Percentiles rank a stretch among this genome's conserved stretches.
Evolutionary conservation across 139 green algal genomes (phyloP).

Genomic region (Picochlorum sp.): DNA sequence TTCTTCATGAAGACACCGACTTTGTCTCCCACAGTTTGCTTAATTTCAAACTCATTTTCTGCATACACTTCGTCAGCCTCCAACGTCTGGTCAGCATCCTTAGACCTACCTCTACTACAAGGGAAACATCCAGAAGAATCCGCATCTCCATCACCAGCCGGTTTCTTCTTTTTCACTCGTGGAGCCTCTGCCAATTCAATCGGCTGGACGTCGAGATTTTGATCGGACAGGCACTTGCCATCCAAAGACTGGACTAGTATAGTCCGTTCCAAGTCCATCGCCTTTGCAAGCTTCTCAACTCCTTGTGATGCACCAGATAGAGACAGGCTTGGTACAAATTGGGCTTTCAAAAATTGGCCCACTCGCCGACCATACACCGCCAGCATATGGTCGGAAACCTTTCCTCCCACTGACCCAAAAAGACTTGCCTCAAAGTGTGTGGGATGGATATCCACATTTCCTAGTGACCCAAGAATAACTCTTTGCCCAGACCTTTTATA

Average conservation of each 20-base stretch:
- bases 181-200: too few species aligned
- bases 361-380: not conserved
- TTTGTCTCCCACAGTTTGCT: too few species aligned
- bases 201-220: too few species aligned
- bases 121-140: too few species aligned
- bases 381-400: constrained; percentile 7
- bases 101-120: too few species aligned
- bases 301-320: not conserved
- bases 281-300: not conserved
- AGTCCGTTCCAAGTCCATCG: not conserved
- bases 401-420: not conserved
- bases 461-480: constrained; percentile 34
- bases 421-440: constrained; percentile 20
- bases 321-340: not conserved
- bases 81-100: too few species aligned
- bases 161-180: too few species aligned
- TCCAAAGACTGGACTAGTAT: not conserved
- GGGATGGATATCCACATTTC: constrained; percentile 37
- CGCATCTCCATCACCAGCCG: too few species aligned
- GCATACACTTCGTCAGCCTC: too few species aligned
- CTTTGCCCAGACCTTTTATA: constrained; percentile 48
- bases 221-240: not conserved
- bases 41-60: too few species aligned
- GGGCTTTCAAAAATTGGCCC: constrained; percentile 6
- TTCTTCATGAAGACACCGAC: too few species aligned